phyloP scores from a whole-genome alignment of 2,329 filamentous ascomycete genomes.

The Nemania sp. region DNA sequence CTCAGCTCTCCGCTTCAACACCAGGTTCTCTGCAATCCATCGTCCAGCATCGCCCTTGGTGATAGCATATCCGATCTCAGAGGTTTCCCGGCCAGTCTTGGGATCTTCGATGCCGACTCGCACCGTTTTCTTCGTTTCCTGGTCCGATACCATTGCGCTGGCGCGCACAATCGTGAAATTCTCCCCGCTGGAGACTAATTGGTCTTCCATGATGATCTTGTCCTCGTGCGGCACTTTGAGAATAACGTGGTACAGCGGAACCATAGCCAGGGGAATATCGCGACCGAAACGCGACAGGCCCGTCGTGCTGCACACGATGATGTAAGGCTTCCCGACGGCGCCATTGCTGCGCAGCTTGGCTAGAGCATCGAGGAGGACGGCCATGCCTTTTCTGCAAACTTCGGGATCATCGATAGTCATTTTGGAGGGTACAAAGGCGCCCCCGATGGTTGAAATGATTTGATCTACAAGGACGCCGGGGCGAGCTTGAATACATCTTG shows the following conservation, averaged over 20 bases:
- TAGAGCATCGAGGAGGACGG: conserved; percentile 47
- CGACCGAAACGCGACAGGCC: conserved; percentile 45
- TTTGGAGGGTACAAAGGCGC: conserved; percentile 38
- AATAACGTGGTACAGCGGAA: conserved; percentile 49
- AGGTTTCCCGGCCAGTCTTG: conserved; percentile 34
- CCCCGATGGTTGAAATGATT: conserved; percentile 54
- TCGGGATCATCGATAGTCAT: conserved; percentile 46
- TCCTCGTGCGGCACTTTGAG: conserved; percentile 50
- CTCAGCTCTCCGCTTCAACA: conserved; percentile 32
- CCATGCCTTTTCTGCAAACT: conserved; percentile 52
- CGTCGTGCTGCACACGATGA: conserved; percentile 48
- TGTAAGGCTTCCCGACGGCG: conserved; percentile 38
- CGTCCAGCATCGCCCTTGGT: conserved; percentile 51
- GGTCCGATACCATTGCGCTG: conserved; percentile 40
- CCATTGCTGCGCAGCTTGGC: conserved; percentile 35
- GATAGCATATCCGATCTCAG: conserved; percentile 52
- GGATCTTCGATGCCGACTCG: conserved; percentile 48
- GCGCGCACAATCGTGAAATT: conserved; percentile 44
- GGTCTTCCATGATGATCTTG: conserved; percentile 52
- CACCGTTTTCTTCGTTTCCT: conserved; percentile 37
- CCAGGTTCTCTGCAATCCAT: conserved; percentile 50
- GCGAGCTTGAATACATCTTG: conserved; percentile 40
- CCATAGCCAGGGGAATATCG: conserved; percentile 49
- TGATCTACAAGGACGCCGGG: conserved; percentile 47
- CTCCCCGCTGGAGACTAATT: conserved; percentile 38